Percentiles rank a stretch among this genome's conserved stretches.
phyloP scores from a whole-genome alignment of 352 stramenopile genomes.

The Pythium dissotocum region DNA sequence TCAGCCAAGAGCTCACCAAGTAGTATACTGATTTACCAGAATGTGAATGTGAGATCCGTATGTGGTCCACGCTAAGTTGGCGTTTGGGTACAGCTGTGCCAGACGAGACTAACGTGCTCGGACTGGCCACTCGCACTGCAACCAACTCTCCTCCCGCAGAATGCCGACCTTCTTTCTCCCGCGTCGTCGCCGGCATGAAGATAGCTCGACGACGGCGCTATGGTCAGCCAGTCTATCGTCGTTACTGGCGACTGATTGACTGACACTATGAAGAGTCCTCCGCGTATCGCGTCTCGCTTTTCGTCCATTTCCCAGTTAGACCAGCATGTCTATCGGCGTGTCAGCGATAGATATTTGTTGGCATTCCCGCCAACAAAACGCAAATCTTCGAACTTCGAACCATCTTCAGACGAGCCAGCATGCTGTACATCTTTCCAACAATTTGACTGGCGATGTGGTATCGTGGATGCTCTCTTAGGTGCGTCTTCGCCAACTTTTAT shows the following conservation, averaged over 20 bases:
- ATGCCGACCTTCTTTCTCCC: neutral
- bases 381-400: conserved; percentile 6
- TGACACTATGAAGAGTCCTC: too few relatives aligned
- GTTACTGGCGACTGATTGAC: neutral
- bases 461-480: conserved; percentile 7
- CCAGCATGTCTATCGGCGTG: neutral
- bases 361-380: neutral
- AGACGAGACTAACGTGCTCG: neutral
- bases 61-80: neutral
- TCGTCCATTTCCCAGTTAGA: neutral
- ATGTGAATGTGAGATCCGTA: neutral
- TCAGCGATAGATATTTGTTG: neutral
- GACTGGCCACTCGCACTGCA: conserved; percentile 1
- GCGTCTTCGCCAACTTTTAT: conserved; percentile 1
- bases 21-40: neutral
- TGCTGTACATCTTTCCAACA: neutral
- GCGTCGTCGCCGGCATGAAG: neutral
- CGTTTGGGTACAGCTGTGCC: neutral
- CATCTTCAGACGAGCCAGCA: neutral
- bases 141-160: neutral
- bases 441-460: conserved; percentile 7
- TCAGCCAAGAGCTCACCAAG: neutral
- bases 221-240: neutral
- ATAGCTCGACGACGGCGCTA: neutral
- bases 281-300: neutral